Percentiles rank a stretch among this genome's conserved stretches.
Evolutionary conservation across 208 protist genomes (phyloP).

Genomic region (Phytomonas sp.): DNA sequence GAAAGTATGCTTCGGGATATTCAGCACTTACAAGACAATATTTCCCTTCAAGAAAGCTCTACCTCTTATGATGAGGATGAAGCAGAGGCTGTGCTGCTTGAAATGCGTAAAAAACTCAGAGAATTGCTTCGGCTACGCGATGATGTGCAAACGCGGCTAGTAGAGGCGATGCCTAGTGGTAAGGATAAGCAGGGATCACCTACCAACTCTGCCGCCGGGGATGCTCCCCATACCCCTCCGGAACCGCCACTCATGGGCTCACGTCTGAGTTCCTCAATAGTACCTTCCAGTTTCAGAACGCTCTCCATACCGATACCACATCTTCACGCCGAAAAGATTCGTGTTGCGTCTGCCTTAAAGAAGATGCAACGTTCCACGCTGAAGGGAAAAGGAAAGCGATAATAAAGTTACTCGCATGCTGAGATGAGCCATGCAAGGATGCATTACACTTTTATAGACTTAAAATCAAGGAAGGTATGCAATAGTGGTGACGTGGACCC

Average conservation of each 20-base stretch:
- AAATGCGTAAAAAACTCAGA: slow-evolving; percentile 73
- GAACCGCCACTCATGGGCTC: background rate
- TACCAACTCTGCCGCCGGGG: background rate
- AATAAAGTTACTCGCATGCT: background rate
- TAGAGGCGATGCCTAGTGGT: background rate
- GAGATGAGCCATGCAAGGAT: background rate
- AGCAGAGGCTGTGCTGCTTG: slow-evolving; percentile 51
- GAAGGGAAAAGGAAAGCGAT: background rate
- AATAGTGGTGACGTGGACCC: background rate
- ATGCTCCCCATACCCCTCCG: background rate
- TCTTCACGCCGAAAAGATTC: background rate
- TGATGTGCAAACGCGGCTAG: slow-evolving; percentile 47
- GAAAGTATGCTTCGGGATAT: slow-evolving; percentile 74
- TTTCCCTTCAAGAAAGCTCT: slow-evolving; percentile 36
- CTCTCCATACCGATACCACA: background rate
- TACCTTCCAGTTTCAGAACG: background rate
- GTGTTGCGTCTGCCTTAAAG: background rate
- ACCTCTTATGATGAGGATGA: slow-evolving; percentile 50
- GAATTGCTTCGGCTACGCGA: slow-evolving; percentile 74
- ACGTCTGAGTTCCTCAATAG: background rate
- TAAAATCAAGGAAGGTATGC: background rate
- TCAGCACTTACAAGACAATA: slow-evolving; percentile 65
- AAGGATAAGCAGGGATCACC: background rate
- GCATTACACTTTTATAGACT: background rate
- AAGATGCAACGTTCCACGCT: background rate